Evolutionary conservation across 1,139 yeast genomes (phyloP), one percentile per base, ranked within the genome.

Genomic region (Saccharomyces hybrid): DNA sequence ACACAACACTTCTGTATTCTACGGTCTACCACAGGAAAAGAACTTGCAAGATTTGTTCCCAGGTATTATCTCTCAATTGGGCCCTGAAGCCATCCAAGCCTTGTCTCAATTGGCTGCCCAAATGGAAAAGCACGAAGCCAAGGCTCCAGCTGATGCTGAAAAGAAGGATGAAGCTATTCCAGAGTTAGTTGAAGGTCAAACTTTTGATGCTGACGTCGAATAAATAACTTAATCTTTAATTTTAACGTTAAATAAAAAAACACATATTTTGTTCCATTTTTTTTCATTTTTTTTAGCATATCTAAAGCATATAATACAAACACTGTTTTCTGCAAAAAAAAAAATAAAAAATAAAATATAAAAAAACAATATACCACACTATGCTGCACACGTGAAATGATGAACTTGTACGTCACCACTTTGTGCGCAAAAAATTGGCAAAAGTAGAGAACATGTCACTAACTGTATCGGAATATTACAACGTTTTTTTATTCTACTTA

Each of bases 11-110:
- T 88, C 87, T 75, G 95, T 96, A 66, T 86, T 93, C 81, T 87
- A 90, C 75, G 99, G 99, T 75, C 83, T 84, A 77, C 90, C 96
- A 62, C 95, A 89, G 76, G 95, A 88, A 78, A 91, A 90, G 84
- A 83, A 84, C 65, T 83, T 93, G 69, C 86, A 95, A 66, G 97
- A 91, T 71, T 84, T 93, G 78, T 84, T 93, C 69, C 99, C 98
- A 70, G 88, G 84, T 75, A 89, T 93, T 75, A 84, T 93, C 73
- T 93, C 96, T 67, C 97, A 93, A 80, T 82, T 93, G 77, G 97
- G 98, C 70, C 89, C 96, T 66, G 98, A 93, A 77, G 88, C 95
- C 77, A 83, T 90, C 73, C 89, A 86, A 72, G 85, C 89, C 75
- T 82, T 93, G 75, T 84, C 89, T 73, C 83, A 87, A 78, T 81